phyloP scores from a whole-genome alignment of 139 green algal genomes.

The Tetraselmis striata region DNA sequence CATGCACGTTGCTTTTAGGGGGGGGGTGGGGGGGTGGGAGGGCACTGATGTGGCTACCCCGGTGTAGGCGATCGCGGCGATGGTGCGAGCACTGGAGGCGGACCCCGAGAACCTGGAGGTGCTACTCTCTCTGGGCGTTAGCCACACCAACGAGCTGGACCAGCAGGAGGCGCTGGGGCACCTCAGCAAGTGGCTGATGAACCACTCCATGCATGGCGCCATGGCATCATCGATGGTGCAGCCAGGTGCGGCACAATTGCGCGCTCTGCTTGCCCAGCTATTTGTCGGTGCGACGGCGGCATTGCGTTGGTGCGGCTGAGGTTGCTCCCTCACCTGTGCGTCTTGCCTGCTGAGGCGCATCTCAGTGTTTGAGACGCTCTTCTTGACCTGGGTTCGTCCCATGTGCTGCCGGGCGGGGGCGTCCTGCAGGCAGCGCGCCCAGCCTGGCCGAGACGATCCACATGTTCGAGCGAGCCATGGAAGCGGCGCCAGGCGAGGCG shows the following conservation, averaged over 20 bases:
- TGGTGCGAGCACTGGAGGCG: slow-evolving; percentile 63
- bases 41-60: no score
- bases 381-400: no score
- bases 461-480: slow-evolving; percentile 37
- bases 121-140: slow-evolving; percentile 88
- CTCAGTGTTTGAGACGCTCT: no score
- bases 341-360: no score
- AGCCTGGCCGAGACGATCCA: neutral
- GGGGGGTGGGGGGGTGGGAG: no score
- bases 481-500: slow-evolving; percentile 46
- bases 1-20: no score
- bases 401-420: no score
- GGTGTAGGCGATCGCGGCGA: slow-evolving; percentile 85
- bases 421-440: neutral
- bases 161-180: slow-evolving; percentile 52
- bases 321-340: no score
- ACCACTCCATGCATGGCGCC: slow-evolving; percentile 45
- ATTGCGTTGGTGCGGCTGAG: no score
- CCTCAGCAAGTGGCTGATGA: slow-evolving; percentile 65
- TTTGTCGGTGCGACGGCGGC: no score
- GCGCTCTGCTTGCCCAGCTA: slow-evolving; percentile 26
- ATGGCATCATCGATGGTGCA: slow-evolving; percentile 23
- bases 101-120: slow-evolving; percentile 79
- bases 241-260: slow-evolving; percentile 44
- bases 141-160: slow-evolving; percentile 96